Percentiles rank a stretch among this genome's conserved stretches.
Conservation (phyloP, 495 filamentous ascomycete species). For the Lepidopterella palustris region DNA sequence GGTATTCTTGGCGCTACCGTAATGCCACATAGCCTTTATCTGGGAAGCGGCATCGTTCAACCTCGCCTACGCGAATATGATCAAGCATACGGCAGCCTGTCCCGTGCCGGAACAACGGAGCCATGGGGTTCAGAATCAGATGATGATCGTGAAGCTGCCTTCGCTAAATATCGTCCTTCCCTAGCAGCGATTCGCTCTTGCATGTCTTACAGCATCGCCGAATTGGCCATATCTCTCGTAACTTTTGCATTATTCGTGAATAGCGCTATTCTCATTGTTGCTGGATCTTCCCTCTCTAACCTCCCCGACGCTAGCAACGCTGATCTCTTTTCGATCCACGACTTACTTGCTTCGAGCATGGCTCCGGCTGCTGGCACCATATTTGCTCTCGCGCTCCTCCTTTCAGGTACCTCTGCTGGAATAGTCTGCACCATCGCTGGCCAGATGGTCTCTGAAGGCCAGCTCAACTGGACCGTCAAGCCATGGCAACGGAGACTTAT, state of each 20-base stretch:
- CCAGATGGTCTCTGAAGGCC: slow-evolving; percentile 77
- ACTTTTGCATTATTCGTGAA: slow-evolving; percentile 92
- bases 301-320: slow-evolving; percentile 52
- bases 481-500: slow-evolving; percentile 69
- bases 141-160: slow-evolving; percentile 14
- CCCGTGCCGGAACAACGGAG: not conserved
- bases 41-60: slow-evolving; percentile 86
- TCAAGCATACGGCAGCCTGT: slow-evolving; percentile 21
- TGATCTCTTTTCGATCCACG: slow-evolving; percentile 77
- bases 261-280: slow-evolving; percentile 81
- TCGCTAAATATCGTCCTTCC: slow-evolving; percentile 62
- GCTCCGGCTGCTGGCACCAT: slow-evolving; percentile 66
- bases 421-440: slow-evolving; percentile 81
- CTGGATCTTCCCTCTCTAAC: slow-evolving; percentile 67
- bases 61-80: slow-evolving; percentile 76
- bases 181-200: slow-evolving; percentile 70
- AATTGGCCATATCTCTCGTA: slow-evolving; percentile 68
- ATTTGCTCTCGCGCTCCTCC: slow-evolving; percentile 69
- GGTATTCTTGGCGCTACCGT: slow-evolving; percentile 91
- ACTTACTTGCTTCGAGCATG: slow-evolving; percentile 62
- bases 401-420: slow-evolving; percentile 70
- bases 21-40: slow-evolving; percentile 87
- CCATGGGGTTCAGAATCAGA: not conserved
- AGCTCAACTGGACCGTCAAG: slow-evolving; percentile 60
- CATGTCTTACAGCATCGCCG: slow-evolving; percentile 70